phyloP scores from a whole-genome alignment of 2,329 filamentous ascomycete genomes.

The Pseudogymnoascus sp. region DNA sequence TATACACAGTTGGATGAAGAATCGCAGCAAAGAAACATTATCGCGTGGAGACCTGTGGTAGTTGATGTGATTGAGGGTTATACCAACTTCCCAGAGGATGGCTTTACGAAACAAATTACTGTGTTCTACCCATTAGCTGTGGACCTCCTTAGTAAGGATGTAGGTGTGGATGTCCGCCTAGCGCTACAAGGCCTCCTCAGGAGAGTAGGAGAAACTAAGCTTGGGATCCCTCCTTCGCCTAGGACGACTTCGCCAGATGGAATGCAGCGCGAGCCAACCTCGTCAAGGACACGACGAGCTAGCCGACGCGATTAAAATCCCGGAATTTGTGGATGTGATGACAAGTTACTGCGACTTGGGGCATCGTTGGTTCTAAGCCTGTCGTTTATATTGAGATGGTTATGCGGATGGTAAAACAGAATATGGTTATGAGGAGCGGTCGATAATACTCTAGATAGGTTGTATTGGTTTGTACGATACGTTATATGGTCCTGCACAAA shows the following conservation, averaged over 20 bases:
- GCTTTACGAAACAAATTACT: slow-evolving; percentile 70
- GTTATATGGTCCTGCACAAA: slow-evolving; percentile 7
- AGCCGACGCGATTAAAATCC: neutral
- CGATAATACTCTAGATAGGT: slow-evolving; percentile 5
- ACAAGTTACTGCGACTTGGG: neutral
- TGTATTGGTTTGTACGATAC: slow-evolving; percentile 7
- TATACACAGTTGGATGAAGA: slow-evolving; percentile 88
- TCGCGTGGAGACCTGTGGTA: slow-evolving; percentile 94
- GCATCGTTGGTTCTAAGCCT: neutral
- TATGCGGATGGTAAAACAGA: slow-evolving; percentile 5
- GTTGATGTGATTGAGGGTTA: slow-evolving; percentile 95
- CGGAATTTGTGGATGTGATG: neutral
- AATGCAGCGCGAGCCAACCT: neutral
- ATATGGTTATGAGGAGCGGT: slow-evolving; percentile 4
- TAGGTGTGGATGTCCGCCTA: slow-evolving; percentile 67
- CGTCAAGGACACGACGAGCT: neutral
- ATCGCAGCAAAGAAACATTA: slow-evolving; percentile 91
- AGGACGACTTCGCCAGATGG: slow-evolving; percentile 6
- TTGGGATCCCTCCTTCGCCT: slow-evolving; percentile 34
- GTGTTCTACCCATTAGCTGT: slow-evolving; percentile 82
- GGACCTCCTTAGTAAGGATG: slow-evolving; percentile 72
- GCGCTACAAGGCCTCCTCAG: slow-evolving; percentile 70
- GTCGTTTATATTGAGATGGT: slow-evolving; percentile 3
- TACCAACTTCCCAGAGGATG: slow-evolving; percentile 67
- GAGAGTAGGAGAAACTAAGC: slow-evolving; percentile 69